Evolutionary conservation across 495 filamentous ascomycete species (phyloP), one percentile per base, ranked within the genome.

Genomic region (Xylaria bambusicola): DNA sequence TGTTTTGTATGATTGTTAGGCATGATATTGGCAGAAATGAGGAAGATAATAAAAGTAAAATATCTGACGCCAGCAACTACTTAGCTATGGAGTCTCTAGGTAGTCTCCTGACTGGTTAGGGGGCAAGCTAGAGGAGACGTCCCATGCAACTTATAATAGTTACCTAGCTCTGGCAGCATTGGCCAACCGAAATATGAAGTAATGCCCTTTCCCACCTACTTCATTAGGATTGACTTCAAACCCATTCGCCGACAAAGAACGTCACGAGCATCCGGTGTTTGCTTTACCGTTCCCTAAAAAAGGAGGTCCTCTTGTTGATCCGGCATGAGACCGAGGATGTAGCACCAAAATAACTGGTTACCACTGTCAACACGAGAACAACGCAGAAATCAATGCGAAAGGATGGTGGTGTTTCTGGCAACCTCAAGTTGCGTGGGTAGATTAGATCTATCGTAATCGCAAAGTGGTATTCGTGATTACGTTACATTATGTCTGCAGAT

Each of bases 281-380:
- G n/a, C 52, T 38, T 23, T 13, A 21, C 24, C 38, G 38, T 31
- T 44, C 26, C 52, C 38, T 26, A 17, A 54, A 31, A 21, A 5
- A 42, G 52, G 36, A 54, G 52, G 52, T 54, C 36, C 6, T 13
- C 38, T 44, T 21, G 38, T 44, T 15, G 24, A 18, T 44, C 24
- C 38, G 52, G 52, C 38, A 44, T 29, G 52, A 29, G 38, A 33
- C 52, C 52, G 38, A 42, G 26, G 17, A 42, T 42, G 21, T 54
- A 27, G 36, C 51, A 29, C 51, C 51, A 23, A 53, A n/a, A n/a
- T n/a, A n/a, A n/a, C n/a, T n/a, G n/a, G n/a, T n/a, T n/a, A n/a
- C n/a, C n/a, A n/a, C n/a, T n/a, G n/a, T 53, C 49, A 23, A 2
- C n/a, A 35, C 50, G 35, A 35, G 50, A 35, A 42, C 50, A 41